These are phyloP conservation scores for Stemphylium beticola DNA, from an alignment of 2,329 filamentous ascomycete genomes.

Conservation along the genomic window DNA sequence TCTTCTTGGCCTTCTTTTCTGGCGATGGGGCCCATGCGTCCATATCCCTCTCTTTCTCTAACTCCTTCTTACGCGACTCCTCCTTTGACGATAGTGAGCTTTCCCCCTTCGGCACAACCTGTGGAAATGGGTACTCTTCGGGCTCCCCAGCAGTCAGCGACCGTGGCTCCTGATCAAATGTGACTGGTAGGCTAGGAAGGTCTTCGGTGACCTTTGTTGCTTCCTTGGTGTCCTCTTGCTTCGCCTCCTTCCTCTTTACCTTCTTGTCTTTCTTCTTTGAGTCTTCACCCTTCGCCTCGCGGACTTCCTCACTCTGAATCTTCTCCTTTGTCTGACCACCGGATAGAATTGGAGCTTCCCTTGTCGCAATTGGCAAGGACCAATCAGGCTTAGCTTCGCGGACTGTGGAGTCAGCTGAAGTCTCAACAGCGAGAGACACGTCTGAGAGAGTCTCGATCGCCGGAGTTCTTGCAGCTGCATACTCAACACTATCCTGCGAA, in stretches of 20 bases:
- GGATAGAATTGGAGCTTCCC: background rate
- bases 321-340: background rate
- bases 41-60: conserved; percentile 31
- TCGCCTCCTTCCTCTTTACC: conserved; percentile 33
- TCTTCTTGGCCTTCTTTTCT: conserved; percentile 53
- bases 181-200: conserved; percentile 13
- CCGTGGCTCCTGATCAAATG: conserved; percentile 24
- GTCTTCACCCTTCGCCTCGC: conserved; percentile 22
- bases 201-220: conserved; percentile 4
- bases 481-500: conserved; percentile 39
- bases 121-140: conserved; percentile 40
- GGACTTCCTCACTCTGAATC: background rate
- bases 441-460: conserved; percentile 39
- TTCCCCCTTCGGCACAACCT: conserved; percentile 15
- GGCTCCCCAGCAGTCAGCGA: conserved; percentile 17
- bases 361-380: conserved; percentile 12
- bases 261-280: conserved; percentile 48
- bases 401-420: conserved; percentile 30
- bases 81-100: background rate
- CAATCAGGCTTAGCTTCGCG: conserved; percentile 23
- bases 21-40: conserved; percentile 43
- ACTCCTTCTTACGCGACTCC: conserved; percentile 12
- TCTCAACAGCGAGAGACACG: conserved; percentile 45
- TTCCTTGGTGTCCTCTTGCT: conserved; percentile 14
- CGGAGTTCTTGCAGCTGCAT: conserved; percentile 37